phyloP scores from a whole-genome alignment of 2,329 filamentous ascomycete species.

The Aspergillus phoenicis region DNA sequence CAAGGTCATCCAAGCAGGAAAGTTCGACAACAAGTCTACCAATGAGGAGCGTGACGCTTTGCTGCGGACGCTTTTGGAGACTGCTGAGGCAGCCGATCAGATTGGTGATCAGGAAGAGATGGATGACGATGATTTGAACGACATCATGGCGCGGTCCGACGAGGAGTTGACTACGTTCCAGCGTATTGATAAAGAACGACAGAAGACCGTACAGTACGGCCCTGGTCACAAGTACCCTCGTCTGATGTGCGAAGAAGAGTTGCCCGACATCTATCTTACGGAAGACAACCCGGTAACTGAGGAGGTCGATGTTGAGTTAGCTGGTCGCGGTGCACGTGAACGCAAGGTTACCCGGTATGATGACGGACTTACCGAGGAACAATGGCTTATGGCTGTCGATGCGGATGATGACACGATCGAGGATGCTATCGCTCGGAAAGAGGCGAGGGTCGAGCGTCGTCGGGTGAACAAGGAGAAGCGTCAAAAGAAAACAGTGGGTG shows the following conservation, averaged over 20 bases:
- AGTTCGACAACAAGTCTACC: constrained; percentile 99
- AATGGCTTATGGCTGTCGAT: constrained; percentile 97
- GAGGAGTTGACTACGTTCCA: constrained; percentile 78
- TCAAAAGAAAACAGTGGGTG: constrained; percentile 48
- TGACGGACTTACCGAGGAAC: constrained; percentile 95
- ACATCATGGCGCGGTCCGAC: constrained; percentile 88
- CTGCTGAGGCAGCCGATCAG: constrained; percentile 66
- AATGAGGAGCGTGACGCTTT: constrained; percentile 98
- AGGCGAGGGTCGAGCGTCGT: constrained; percentile 79
- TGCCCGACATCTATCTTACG: constrained; percentile 90
- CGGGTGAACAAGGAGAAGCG: constrained; percentile 74
- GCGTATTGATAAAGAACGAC: constrained; percentile 76
- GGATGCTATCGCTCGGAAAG: constrained; percentile 86
- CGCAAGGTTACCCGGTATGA: constrained; percentile 94
- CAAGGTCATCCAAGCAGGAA: constrained; percentile 98
- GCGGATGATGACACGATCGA: constrained; percentile 94
- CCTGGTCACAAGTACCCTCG: constrained; percentile 69
- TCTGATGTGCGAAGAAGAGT: constrained; percentile 81
- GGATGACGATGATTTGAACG: constrained; percentile 96
- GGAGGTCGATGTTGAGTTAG: constrained; percentile 71
- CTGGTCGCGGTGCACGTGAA: constrained; percentile 90
- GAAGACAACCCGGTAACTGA: constrained; percentile 82
- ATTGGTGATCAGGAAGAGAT: constrained; percentile 93
- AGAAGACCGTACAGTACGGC: constrained; percentile 70
- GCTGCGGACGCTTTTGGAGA: constrained; percentile 88